Base-by-base conservation (phyloP, 2,329 filamentous ascomycete genomes). In the Colletotrichum sp. region DNA sequence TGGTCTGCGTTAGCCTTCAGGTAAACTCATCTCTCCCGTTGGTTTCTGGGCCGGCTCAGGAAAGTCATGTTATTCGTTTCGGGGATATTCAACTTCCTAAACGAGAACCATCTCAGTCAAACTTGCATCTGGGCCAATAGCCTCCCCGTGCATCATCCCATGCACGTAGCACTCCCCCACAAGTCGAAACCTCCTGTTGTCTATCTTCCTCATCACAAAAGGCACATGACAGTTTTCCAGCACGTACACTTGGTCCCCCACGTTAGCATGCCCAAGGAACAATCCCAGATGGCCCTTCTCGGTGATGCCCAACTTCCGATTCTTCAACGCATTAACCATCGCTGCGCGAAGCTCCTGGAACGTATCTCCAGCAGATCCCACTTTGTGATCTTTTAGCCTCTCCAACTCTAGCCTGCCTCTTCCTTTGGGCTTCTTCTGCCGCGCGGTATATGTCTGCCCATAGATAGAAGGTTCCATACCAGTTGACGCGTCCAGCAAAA, bases 151-250 rank as follows among this genome's bases (percentile, higher is more conserved):
- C 84, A 86, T 85, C 65, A 85, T 70, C 2, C 84, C 84, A 71
- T 85, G 83, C 4, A 84, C 81, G 72, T 85, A 86, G 44, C 84
- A 85, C 75, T 86, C 84, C 2, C 84, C 83, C 15, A 86, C 71
- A 24, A 85, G 69, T 1, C 21, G 18, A n/a, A 52, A 67, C 12
- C 18, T 67, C 6, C 21, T 26, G 1, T 5, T 8, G 1, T 49
- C 72, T 13, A 59, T 66, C 13, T 65, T 72, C 21, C 78, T 76
- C 44, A 81, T 30, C 8, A 78, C 72, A 57, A 80, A 79, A 3
- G 79, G 75, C 24, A 80, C 73, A 60, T 80, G 77, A 12, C 78
- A 77, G 8, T 78, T 79, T 4, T 79, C 68, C 9, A 81, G 64
- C 8, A 80, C 71, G 60, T 77, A 79, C 6, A 80, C 73, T 36